Evolutionary conservation across 2,329 filamentous ascomycete species (phyloP), one percentile per base, ranked within the genome.

Genomic region (Fusarium phyllophilum): DNA sequence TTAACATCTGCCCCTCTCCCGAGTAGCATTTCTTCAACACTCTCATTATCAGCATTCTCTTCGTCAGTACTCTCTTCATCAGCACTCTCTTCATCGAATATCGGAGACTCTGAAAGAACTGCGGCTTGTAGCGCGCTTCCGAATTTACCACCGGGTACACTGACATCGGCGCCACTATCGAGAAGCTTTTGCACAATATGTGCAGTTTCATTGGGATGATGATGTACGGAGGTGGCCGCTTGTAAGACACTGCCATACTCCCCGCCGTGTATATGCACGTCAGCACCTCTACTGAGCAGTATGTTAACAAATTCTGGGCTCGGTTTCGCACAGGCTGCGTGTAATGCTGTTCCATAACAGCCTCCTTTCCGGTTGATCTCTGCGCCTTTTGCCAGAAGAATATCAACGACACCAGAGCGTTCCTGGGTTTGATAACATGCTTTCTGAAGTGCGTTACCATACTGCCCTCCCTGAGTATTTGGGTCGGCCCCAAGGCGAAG

Each of bases 251-350:
- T 45, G 3, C 42, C 3, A 13, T 13, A 45, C 11, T 1, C n/a
- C 3, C 42, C 42, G 3, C 17, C 11, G 0, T 13, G 11, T 9
- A 26, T 26, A 26, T 20, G 17, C n/a, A 45, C 3, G 3, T 26
- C 11, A 45, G 42, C 42, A 6, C 42, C n/a, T 20, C 17, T 26
- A 9, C 42, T 45, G 0, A 45, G 42, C 5, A 45, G 0, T 0
- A 9, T 18, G 0, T 4, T 6, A 9, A 9, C n/a, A 5, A 2
- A 4, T 9, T 12, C 1, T 0, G 0, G 11, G 15, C 3, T 4
- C 5, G 5, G 0, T 4, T 4, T 13, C 1, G 11, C 42, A 4
- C 42, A 45, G 11, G 42, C 42, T 26, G 24, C 24, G 0, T 45
- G 42, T 14, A 26, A 26, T 0, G 17, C 42, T 45, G 42, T 45